Evolutionary conservation across 2,329 filamentous ascomycete genomes (phyloP), one percentile per base, ranked within the genome.

Genomic region (Apiospora kogelbergensis): DNA sequence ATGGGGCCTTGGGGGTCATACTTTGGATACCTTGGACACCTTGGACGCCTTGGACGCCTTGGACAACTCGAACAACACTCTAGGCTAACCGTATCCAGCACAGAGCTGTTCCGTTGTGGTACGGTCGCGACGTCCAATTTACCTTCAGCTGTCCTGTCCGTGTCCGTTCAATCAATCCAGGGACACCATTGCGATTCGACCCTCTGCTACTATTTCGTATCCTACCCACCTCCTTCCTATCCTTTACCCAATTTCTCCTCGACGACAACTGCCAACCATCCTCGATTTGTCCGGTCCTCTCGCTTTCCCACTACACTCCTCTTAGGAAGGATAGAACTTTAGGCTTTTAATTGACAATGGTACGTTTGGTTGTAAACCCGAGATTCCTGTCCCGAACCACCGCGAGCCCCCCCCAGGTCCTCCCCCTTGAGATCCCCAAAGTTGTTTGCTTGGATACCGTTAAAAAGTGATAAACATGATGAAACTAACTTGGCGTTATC

Each of bases 301-400:
- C 26, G 7, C 33, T 33, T 37, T 60, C 64, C 63, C 65, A 26
- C 22, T 46, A 68, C 68, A 53, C 68, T 71, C 46, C 46, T 9
- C 46, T 53, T 24, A 53, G 37, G 7, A 20, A 60, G 37, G 42
- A 67, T 53, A 63, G 44, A 22, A 20, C 64, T 57, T 53, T 65
- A 57, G n/a, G 37, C 48, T 63, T 67, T 42, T 69, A 67, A 68
- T 73, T 70, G 68, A 78, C 73, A 78, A 78, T 80, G 78, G 78
- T 78, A 72, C 24, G 67, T 57, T n/a, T 24, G n/a, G 22, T 9
- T 7, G 7, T 1, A 22, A 10, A 42, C n/a, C 30, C 13, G 13
- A 42, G 40, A 42, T 40, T 37, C 26, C 65, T 70, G 57, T 45
- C 63, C 40, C 37, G 13, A 42, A 13, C 40, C 7, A 13, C 40